Evolutionary conservation across 768 basidiomycete genomes (phyloP).

Genomic region (Cantharellus anzutake): DNA sequence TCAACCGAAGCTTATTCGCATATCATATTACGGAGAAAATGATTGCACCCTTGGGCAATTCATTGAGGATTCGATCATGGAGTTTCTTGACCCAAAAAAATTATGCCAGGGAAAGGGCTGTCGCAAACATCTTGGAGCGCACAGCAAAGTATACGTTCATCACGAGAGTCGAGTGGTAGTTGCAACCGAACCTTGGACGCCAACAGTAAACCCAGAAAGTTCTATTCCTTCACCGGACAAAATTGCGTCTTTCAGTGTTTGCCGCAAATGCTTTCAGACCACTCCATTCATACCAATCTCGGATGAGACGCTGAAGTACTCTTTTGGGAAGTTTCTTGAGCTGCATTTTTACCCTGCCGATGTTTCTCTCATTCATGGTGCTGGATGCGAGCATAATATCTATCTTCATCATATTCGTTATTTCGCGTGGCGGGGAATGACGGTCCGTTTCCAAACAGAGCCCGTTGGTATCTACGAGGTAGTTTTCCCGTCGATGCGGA

Average conservation of each 20-base stretch:
- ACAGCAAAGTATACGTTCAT: conserved; percentile 84
- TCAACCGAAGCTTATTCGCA: conserved; percentile 42
- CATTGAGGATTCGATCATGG: conserved; percentile 60
- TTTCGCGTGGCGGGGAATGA: conserved; percentile 69
- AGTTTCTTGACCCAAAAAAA: conserved; percentile 36
- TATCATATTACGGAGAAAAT: conserved; percentile 83
- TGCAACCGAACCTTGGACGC: conserved; percentile 69
- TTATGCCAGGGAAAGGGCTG: conserved; percentile 74
- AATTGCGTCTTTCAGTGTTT: conserved; percentile 84
- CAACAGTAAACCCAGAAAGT: neutral
- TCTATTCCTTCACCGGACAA: conserved; percentile 40
- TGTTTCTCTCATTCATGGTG: conserved; percentile 66
- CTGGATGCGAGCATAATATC: conserved; percentile 86
- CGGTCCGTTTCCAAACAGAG: conserved; percentile 76
- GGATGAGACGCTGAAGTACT: conserved; percentile 83
- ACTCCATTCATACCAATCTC: conserved; percentile 81
- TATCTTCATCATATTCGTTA: conserved; percentile 86
- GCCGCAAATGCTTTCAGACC: conserved; percentile 54
- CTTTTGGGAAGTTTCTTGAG: conserved; percentile 91
- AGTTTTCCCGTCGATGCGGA: conserved; percentile 71
- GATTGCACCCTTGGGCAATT: conserved; percentile 87
- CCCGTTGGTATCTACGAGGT: conserved; percentile 68
- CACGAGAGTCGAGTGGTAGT: conserved; percentile 67
- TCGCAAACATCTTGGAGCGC: conserved; percentile 56
- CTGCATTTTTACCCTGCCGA: conserved; percentile 88